Percentiles rank a stretch among this genome's conserved stretches.
Conservation (phyloP, 192 early-diverging fungal genomes). For the Phycomyces blakesleeanus region DNA sequence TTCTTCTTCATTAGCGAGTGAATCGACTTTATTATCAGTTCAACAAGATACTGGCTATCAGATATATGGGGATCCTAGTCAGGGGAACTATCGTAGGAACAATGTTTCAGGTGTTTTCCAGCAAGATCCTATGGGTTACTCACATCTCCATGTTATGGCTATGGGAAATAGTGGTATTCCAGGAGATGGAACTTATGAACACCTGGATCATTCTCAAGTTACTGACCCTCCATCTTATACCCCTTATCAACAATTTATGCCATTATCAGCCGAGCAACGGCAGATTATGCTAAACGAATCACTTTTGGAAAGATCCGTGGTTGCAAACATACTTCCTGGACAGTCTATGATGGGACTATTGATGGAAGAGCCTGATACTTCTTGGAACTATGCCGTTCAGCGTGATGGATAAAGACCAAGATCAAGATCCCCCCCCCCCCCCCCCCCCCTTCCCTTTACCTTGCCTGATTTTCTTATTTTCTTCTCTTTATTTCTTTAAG, state of each 20-base stretch:
- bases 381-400: not conserved
- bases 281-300: slow-evolving; percentile 17
- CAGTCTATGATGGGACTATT: slow-evolving; percentile 26
- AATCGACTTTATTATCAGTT: not conserved
- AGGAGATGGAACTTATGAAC: not conserved
- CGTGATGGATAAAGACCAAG: not conserved
- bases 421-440: no score
- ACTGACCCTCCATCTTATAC: not conserved
- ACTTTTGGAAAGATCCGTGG: slow-evolving; percentile 10
- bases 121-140: not conserved
- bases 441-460: not conserved
- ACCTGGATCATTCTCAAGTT: not conserved
- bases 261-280: not conserved
- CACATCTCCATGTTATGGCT: not conserved
- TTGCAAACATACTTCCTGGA: slow-evolving; percentile 9
- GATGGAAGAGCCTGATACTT: not conserved
- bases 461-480: not conserved
- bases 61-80: not conserved
- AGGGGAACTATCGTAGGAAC: not conserved
- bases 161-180: not conserved
- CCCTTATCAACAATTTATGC: not conserved
- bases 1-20: not conserved
- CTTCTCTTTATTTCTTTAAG: no score
- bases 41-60: not conserved
- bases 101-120: not conserved